These are phyloP conservation scores for Astrothelium macrocarpum DNA, from an alignment of 495 filamentous ascomycete species.

Conservation along the genomic window DNA sequence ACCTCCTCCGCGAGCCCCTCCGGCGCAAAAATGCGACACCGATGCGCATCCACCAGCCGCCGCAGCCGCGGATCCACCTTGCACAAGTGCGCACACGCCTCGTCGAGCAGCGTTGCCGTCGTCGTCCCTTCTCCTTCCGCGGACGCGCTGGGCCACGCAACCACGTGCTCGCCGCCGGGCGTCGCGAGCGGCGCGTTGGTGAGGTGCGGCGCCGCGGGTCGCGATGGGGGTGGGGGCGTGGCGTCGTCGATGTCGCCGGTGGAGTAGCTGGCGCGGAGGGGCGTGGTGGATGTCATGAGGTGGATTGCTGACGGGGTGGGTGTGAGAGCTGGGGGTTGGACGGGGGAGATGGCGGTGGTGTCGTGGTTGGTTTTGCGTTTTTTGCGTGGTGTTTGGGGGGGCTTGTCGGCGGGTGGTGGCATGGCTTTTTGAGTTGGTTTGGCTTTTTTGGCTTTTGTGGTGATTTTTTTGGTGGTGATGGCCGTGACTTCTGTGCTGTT, in stretches of 20 bases:
- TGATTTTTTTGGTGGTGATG: not conserved
- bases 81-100: slow-evolving; percentile 71
- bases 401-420: not conserved
- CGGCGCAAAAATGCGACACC: slow-evolving; percentile 69
- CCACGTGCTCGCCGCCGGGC: slow-evolving; percentile 56
- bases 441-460: slow-evolving; percentile 6
- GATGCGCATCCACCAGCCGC: slow-evolving; percentile 62
- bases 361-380: slow-evolving; percentile 5
- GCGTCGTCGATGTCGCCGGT: slow-evolving; percentile 25
- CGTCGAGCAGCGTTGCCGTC: slow-evolving; percentile 61
- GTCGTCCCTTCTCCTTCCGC: slow-evolving; percentile 42
- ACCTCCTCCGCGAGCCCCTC: slow-evolving; percentile 72
- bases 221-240: slow-evolving; percentile 39
- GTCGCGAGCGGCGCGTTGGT: slow-evolving; percentile 74
- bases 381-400: slow-evolving; percentile 9
- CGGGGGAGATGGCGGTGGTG: not conserved
- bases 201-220: slow-evolving; percentile 52
- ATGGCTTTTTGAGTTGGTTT: slow-evolving; percentile 6
- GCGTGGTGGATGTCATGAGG: slow-evolving; percentile 23
- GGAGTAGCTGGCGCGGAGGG: slow-evolving; percentile 17
- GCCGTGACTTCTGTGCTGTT: slow-evolving; percentile 4
- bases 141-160: slow-evolving; percentile 48
- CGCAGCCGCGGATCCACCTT: slow-evolving; percentile 64
- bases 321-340: slow-evolving; percentile 23
- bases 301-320: slow-evolving; percentile 26